Percentiles rank a stretch among this genome's conserved stretches.
Conservation (phyloP, 495 filamentous ascomycete genomes). For the Aspergillus bertholletiae region DNA sequence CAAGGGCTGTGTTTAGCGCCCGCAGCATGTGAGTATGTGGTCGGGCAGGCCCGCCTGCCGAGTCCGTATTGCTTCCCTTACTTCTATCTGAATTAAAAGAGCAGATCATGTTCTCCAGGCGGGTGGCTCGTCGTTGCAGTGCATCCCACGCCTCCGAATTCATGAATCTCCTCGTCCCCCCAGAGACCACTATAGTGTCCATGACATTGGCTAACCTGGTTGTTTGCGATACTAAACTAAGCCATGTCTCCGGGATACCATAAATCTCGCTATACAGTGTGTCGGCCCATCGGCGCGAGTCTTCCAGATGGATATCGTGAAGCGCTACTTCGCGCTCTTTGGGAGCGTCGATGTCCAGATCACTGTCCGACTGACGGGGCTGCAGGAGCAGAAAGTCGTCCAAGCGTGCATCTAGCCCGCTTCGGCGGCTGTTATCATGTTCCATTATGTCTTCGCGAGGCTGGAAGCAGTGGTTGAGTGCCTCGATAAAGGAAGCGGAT, state of each 20-base stretch:
- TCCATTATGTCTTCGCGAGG: not conserved
- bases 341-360: constrained; percentile 34
- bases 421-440: not conserved
- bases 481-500: constrained; percentile 22
- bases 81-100: constrained; percentile 21
- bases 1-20: constrained; percentile 26
- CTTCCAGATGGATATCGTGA: constrained; percentile 32
- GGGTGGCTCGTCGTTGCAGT: constrained; percentile 26
- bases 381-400: constrained; percentile 34
- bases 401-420: constrained; percentile 20
- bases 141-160: constrained; percentile 28
- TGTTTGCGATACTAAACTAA: constrained; percentile 33
- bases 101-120: constrained; percentile 34
- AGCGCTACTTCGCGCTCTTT: constrained; percentile 25
- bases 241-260: constrained; percentile 35
- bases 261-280: constrained; percentile 33
- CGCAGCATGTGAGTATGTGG: constrained; percentile 24
- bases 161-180: constrained; percentile 1
- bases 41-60: constrained; percentile 7
- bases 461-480: constrained; percentile 16
- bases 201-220: constrained; percentile 33
- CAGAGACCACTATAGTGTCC: constrained; percentile 22
- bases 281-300: constrained; percentile 28
- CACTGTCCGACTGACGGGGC: constrained; percentile 25
- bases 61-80: constrained; percentile 7